Evolutionary conservation across 345 rosid genomes (phyloP), one percentile per base, ranked within the genome.

Genomic region (Schrenkiella parvula): DNA sequence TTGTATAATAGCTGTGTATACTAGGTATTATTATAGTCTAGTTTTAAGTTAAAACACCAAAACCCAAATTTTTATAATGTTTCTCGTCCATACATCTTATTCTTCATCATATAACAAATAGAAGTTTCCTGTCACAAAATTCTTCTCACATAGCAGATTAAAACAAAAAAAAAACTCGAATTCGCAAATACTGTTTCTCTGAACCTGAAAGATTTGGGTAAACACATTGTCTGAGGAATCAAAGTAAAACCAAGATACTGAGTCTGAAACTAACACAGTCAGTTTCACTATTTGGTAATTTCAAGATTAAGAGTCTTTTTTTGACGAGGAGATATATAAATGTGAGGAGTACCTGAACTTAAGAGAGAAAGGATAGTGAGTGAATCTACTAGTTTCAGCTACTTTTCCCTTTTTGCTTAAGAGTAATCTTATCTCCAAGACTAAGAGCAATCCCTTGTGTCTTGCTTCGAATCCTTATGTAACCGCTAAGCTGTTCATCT

Each of bases 381-480:
- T 60, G 60, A 38, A 17, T 50, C 38, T 21, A 23, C 38, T 21
- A 23, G 66, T 51, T 70, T 70, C 54, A 62, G 53, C 55, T 53
- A 63, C 64, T 75, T 29, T 42, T 39, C 13, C 75, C 80, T 22
- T 70, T 70, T 71, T 76, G 80, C 43, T 76, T 76, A 7, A 70
- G 67, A 56, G 80, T 76, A 26, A 76, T 76, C 42, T 70, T 76
- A 39, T 76, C 80, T 31, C 80, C 80, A 34, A 76, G 71, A 56
- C 75, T 63, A 41, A 90, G 87, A 41, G 97, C 92, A 68, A 90
- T 90, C 54, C 97, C 97, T 79, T 90, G 95, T 23, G 95, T 90
- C 79, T 90, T 90, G 79, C 95, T 90, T 73, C 97, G 73, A 72
- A 90, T 90, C 72, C 97, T 83, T 78, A 90, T 88, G 79, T 85